These are phyloP conservation scores for Penicillium sp. DNA, from an alignment of 2,329 filamentous ascomycete species.

Conservation along the genomic window DNA sequence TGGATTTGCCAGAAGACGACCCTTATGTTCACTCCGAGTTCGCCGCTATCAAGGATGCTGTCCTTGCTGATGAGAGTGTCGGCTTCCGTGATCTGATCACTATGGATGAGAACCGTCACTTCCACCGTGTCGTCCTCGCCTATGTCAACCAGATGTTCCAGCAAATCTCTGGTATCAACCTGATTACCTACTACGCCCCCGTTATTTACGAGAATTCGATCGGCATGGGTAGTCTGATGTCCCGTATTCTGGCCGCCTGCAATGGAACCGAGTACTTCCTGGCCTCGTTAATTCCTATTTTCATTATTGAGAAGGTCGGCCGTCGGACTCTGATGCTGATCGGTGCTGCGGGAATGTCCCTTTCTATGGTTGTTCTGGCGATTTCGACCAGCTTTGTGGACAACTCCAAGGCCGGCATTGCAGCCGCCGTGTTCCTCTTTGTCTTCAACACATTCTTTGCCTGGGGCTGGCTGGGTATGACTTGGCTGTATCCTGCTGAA, in stretches of 20 bases:
- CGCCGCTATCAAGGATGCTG: slow-evolving; percentile 47
- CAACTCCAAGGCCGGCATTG: slow-evolving; percentile 38
- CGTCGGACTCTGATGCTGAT: slow-evolving; percentile 67
- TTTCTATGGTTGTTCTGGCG: slow-evolving; percentile 59
- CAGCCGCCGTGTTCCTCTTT: slow-evolving; percentile 53
- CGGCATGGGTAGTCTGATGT: slow-evolving; percentile 37
- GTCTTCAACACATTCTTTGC: slow-evolving; percentile 60
- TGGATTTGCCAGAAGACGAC: slow-evolving; percentile 44
- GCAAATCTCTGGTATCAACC: slow-evolving; percentile 44
- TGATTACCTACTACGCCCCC: slow-evolving; percentile 45
- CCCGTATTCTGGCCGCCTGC: slow-evolving; percentile 49
- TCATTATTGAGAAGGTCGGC: slow-evolving; percentile 48
- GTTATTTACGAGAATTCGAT: slow-evolving; percentile 42
- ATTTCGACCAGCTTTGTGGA: slow-evolving; percentile 36
- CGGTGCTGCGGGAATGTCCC: slow-evolving; percentile 59
- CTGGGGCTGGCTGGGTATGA: slow-evolving; percentile 56
- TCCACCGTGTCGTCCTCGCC: slow-evolving; percentile 52
- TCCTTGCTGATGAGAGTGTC: slow-evolving; percentile 46
- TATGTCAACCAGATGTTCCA: slow-evolving; percentile 56
- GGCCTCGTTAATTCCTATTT: slow-evolving; percentile 48
- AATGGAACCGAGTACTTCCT: slow-evolving; percentile 53
- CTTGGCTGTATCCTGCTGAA: slow-evolving; percentile 60
- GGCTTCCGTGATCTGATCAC: slow-evolving; percentile 54
- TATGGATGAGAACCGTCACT: slow-evolving; percentile 52
- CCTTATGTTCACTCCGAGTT: slow-evolving; percentile 43